Percentiles rank a stretch among this genome's conserved stretches.
These are phyloP conservation scores for Martensiomyces pterosporus DNA, from an alignment of 192 early-diverging fungal genomes.

Conservation along the genomic window DNA sequence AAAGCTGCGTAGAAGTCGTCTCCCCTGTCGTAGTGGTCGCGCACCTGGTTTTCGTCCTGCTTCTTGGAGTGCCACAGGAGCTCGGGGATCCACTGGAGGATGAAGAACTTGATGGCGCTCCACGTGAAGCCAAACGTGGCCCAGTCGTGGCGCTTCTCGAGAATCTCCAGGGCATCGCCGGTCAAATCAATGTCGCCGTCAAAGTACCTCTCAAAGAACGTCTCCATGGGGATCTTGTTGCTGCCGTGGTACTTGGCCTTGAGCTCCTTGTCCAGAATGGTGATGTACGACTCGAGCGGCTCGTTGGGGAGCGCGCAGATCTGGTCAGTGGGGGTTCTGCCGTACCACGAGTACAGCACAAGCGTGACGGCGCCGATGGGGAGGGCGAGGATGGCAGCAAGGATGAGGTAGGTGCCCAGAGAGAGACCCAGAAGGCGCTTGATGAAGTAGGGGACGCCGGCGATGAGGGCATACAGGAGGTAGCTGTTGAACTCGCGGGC, in stretches of 20 bases:
- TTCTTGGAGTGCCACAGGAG: slow-evolving; percentile 94
- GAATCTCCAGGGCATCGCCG: slow-evolving; percentile 77
- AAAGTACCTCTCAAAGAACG: slow-evolving; percentile 97
- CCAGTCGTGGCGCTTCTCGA: slow-evolving; percentile 96
- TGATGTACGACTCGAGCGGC: slow-evolving; percentile 84
- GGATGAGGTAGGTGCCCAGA: slow-evolving; percentile 55
- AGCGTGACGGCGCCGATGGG: slow-evolving; percentile 74
- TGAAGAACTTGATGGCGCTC: slow-evolving; percentile 87
- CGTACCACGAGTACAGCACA: slow-evolving; percentile 60
- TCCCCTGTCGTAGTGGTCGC: slow-evolving; percentile 97
- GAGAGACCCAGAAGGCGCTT: slow-evolving; percentile 63
- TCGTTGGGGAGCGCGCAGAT: slow-evolving; percentile 73
- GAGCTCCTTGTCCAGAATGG: slow-evolving; percentile 77
- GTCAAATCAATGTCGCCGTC: slow-evolving; percentile 91
- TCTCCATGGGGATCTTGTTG: slow-evolving; percentile 95
- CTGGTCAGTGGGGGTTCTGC: slow-evolving; percentile 56
- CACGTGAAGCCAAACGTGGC: slow-evolving; percentile 80
- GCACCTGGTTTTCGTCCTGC: slow-evolving; percentile 97
- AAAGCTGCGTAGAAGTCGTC: slow-evolving; percentile 97
- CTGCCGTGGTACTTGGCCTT: slow-evolving; percentile 66
- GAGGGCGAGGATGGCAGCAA: slow-evolving; percentile 61
- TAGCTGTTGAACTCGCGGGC: slow-evolving; percentile 76
- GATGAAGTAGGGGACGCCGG: slow-evolving; percentile 63
- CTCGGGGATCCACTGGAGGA: slow-evolving; percentile 96
- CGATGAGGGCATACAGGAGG: slow-evolving; percentile 57